Evolutionary conservation across 192 early-diverging fungal genomes (phyloP), one percentile per base, ranked within the genome.

Genomic region (Chytriomyces hyalinus): DNA sequence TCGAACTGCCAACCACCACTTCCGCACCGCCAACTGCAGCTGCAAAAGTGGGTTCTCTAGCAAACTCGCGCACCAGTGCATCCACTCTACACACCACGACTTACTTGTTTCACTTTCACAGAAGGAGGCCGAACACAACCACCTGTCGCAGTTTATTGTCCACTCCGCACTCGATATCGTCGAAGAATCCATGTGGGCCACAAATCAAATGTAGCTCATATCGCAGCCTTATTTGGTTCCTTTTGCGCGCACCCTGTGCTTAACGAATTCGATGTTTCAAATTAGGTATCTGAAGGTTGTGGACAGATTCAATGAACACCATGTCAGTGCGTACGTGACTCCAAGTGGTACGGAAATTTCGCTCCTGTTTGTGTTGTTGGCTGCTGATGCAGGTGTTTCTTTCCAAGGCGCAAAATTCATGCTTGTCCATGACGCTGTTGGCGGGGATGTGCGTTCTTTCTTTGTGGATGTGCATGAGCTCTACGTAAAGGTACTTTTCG

Each of bases 101-200:
- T 13, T 57, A 57, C 53, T 57, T 4, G 15, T 1, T 57, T 57
- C 36, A 36, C 36, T 36, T 36, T 36, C 36, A 36, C 36, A 49
- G 43, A 17, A 64, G 78, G 61, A 49, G 9, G 89, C 95, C 76
- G 96, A 97, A 77, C 86, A 92, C 72, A 83, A 88, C 61, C 94
- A 98, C 83, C 80, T 99, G 67, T 96, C 96, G 78, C 98, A 99
- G 78, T 99, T 99, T 76, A 94, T 98, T 60, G 91, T 95, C 10
- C 98, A 99, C 79, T 92, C 97, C 8, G 95, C 97, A 20, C 88
- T 99, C 65, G 98, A 99, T 84, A 87, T 97, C 49, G 94, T 99
- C 17, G 97, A 99, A 73, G 98, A 99, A 79, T 82, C 94, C 36
- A 92, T 93, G 83, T 97, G 95, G 91, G 92, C 86, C 73, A 95